A percentile compares a stretch with the other conserved stretches of the same genome.
Evolutionary conservation across 2,329 filamentous ascomycete genomes (phyloP).

Genomic region (Elsinoe arachidis): DNA sequence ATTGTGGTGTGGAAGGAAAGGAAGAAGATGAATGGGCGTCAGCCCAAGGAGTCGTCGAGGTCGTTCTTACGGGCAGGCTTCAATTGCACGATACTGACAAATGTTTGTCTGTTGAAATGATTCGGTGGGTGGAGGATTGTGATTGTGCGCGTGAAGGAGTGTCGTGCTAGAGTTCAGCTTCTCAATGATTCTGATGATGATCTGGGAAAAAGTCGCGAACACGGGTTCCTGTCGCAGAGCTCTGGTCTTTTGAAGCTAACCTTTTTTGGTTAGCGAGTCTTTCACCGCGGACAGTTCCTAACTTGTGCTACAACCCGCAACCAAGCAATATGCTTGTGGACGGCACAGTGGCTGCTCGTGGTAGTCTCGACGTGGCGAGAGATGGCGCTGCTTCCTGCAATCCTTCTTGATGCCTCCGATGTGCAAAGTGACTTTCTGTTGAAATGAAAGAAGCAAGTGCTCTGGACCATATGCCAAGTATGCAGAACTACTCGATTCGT

Average conservation of each 20-base stretch:
- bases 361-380: too few species aligned
- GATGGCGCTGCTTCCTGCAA: too few species aligned
- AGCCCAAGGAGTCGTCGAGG: background rate
- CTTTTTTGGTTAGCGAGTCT: background rate
- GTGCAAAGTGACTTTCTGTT: too few species aligned
- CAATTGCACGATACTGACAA: background rate
- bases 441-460: too few species aligned
- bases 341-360: too few species aligned
- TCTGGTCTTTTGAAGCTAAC: background rate
- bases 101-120: background rate
- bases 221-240: background rate
- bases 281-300: background rate
- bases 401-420: too few species aligned
- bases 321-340: too few species aligned
- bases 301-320: too few species aligned
- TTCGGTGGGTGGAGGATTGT: background rate
- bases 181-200: background rate
- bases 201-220: constrained; percentile 11
- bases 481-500: too few species aligned
- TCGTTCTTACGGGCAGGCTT: background rate
- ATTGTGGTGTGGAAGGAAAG: background rate
- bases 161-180: background rate
- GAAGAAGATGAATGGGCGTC: background rate
- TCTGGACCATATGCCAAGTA: too few species aligned
- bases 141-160: background rate